phyloP scores from a whole-genome alignment of 2,329 filamentous ascomycete genomes.

The Rhynchosporium agropyri region DNA sequence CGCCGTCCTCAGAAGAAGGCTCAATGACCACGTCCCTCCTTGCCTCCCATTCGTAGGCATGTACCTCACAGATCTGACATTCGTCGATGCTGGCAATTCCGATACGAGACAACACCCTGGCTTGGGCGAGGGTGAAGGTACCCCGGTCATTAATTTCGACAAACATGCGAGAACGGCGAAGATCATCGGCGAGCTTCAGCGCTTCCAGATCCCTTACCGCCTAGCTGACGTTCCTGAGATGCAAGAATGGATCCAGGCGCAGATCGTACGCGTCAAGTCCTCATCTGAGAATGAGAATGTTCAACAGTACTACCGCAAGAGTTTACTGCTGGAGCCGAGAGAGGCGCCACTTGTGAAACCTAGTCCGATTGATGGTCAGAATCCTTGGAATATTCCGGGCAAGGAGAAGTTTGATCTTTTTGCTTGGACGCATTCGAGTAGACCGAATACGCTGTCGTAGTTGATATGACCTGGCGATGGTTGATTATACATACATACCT shows the following conservation, averaged over 20 bases:
- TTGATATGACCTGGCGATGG: constrained; percentile 18
- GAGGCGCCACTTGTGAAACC: constrained; percentile 40
- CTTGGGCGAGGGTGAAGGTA: constrained; percentile 58
- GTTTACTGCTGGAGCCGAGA: constrained; percentile 65
- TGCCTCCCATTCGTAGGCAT: constrained; percentile 96
- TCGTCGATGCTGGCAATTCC: constrained; percentile 92
- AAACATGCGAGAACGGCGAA: constrained; percentile 94
- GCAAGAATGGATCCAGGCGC: constrained; percentile 87
- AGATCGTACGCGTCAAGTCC: constrained; percentile 69
- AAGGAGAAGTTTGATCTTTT: constrained; percentile 57
- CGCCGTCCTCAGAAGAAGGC: constrained; percentile 77
- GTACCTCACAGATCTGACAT: constrained; percentile 94
- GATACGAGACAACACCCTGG: constrained; percentile 75
- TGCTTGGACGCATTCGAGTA: constrained; percentile 50
- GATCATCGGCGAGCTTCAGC: constrained; percentile 93
- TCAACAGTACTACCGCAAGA: constrained; percentile 68
- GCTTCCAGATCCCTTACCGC: constrained; percentile 92
- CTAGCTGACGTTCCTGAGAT: constrained; percentile 82
- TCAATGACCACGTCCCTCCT: constrained; percentile 85
- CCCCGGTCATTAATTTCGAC: constrained; percentile 94
- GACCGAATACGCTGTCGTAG: constrained; percentile 23
- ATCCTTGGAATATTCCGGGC: constrained; percentile 34
- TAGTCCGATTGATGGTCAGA: constrained; percentile 38
- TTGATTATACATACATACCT: constrained; percentile 18
- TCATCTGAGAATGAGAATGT: constrained; percentile 61